Base-by-base conservation (phyloP, 108 stramenopile genomes). In the Skeletonema costatum region DNA sequence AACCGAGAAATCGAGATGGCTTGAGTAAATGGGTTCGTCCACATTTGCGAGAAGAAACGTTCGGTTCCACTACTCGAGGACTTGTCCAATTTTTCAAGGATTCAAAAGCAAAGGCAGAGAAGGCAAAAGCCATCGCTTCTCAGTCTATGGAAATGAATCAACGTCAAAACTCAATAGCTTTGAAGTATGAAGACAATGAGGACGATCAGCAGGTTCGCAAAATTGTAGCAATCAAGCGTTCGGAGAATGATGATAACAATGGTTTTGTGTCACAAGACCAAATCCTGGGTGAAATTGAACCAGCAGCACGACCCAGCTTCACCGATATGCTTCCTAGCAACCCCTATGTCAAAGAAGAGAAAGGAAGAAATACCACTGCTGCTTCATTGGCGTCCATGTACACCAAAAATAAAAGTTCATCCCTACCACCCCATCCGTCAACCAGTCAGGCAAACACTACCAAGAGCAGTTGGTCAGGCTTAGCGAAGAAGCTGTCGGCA, bases 21-120 rank as follows among this genome's bases (percentile, higher is more conserved):
- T 66, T 96, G 32, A 91, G 90, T 78, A 93, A 92, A 71, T 96
- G 95, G 95, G 67, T 96, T 71, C 81, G 95, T 39, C 89, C 92
- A 8, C 86, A 90, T 60, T 83, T 96, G 35, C 74, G 73, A 3
- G 89, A 96, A 61, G 89, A 93, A 78, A 83, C 89, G 14, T 82
- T 93, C 39, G 92, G 92, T 6, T 66, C 64, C 14, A 75, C 90
- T 4, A 88, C 79, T 61, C 71, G 82, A 19, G 73, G 44, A 6
- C 64, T 96, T 38, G 88, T 80, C 12, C 60, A 80, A 46, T 96
- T 96, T 69, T 96, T 83, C 74, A 85, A 75, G 68, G 74, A 85
- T 32, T 84, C 91, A 53, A 88, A 85, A 31, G 70, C 61, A 16
- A 88, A 87, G 30, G 83, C 87, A 8, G 74, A 81, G 32, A 71